Percentiles rank a stretch among this genome's conserved stretches.
phyloP scores from a whole-genome alignment of 495 filamentous ascomycete species.

The Podospora tetraspora region DNA sequence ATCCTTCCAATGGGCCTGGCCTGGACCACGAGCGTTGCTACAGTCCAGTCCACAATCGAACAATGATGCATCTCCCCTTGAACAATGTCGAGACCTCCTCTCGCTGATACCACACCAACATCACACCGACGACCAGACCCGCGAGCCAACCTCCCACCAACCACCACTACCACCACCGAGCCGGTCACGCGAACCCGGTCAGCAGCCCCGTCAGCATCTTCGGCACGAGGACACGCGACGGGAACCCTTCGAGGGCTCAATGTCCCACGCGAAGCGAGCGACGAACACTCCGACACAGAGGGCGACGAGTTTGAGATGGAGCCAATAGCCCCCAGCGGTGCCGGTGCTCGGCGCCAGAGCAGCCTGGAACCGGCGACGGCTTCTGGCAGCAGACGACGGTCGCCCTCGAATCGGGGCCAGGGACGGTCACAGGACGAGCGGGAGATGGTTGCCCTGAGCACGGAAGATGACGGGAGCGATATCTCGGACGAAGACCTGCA shows the following conservation, averaged over 20 bases:
- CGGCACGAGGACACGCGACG: conserved; percentile 9
- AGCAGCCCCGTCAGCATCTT: not conserved
- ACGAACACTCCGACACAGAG: conserved; percentile 12
- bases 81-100: conserved; percentile 3
- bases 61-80: conserved; percentile 11
- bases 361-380: conserved; percentile 45
- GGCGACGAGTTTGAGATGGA: conserved; percentile 47
- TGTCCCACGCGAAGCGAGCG: conserved; percentile 1
- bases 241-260: conserved; percentile 3
- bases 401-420: conserved; percentile 26
- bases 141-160: not conserved
- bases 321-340: conserved; percentile 32
- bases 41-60: conserved; percentile 7
- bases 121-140: not conserved
- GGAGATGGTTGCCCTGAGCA: conserved; percentile 22
- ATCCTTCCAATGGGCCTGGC: not conserved
- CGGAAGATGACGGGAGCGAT: conserved; percentile 24
- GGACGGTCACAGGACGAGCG: conserved; percentile 36
- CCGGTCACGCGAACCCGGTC: not conserved
- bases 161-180: not conserved
- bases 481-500: conserved; percentile 65
- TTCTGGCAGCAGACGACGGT: conserved; percentile 37
- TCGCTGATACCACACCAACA: not conserved
- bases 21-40: not conserved
- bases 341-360: conserved; percentile 57